Conservation (phyloP, 345 rosid species). For the Odontarrhena argentea region DNA sequence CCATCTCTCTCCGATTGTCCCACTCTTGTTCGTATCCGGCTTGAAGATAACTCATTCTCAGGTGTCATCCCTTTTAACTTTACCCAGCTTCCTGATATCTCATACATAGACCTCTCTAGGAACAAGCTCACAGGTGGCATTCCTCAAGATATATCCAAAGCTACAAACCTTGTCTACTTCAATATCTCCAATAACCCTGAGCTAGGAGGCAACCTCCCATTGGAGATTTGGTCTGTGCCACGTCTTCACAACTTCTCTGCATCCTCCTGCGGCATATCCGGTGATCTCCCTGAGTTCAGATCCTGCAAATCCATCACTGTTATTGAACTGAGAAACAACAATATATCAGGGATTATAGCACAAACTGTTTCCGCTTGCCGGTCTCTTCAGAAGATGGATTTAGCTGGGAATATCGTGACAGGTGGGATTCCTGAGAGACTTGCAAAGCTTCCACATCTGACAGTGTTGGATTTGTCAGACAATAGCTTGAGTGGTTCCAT, state of each 20-base stretch:
- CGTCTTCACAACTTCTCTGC: slow-evolving; percentile 85
- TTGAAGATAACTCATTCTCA: slow-evolving; percentile 83
- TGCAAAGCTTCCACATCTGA: slow-evolving; percentile 55
- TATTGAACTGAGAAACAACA: slow-evolving; percentile 66
- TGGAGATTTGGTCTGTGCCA: slow-evolving; percentile 61
- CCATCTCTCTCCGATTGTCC: slow-evolving; percentile 76
- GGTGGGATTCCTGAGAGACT: slow-evolving; percentile 64
- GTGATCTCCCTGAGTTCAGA: slow-evolving; percentile 59
- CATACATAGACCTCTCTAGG: slow-evolving; percentile 75
- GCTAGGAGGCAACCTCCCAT: slow-evolving; percentile 66
- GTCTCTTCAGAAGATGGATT: slow-evolving; percentile 55
- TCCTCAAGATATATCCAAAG: slow-evolving; percentile 60
- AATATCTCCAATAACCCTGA: slow-evolving; percentile 69
- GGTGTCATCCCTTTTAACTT: slow-evolving; percentile 75
- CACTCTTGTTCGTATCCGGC: slow-evolving; percentile 77
- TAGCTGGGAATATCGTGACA: slow-evolving; percentile 55
- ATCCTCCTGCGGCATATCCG: slow-evolving; percentile 61
- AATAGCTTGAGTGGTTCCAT: slow-evolving; percentile 69
- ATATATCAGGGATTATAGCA: slow-evolving; percentile 56
- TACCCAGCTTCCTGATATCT: slow-evolving; percentile 58
- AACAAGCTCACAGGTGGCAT: slow-evolving; percentile 76
- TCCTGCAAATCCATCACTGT: slow-evolving; percentile 66
- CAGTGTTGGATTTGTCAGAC: slow-evolving; percentile 62
- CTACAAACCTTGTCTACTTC: slow-evolving; percentile 72
- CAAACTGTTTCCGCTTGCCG: slow-evolving; percentile 58